These are phyloP conservation scores for Coprinellus micaceus DNA, from an alignment of 768 basidiomycete species.

Conservation along the genomic window DNA sequence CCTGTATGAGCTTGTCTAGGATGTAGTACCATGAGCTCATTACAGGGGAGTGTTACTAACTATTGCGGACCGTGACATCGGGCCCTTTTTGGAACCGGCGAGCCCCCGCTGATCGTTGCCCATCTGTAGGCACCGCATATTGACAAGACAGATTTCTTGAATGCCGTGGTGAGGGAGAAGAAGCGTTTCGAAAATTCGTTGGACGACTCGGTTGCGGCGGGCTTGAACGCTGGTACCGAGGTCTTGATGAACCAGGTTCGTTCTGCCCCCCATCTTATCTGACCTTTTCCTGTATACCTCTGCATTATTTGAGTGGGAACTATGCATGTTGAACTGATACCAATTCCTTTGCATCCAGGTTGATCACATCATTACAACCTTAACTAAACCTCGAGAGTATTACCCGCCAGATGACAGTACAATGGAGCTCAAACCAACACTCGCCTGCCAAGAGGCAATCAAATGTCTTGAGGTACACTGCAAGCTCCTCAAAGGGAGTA, in stretches of 20 bases:
- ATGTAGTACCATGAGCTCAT: no score
- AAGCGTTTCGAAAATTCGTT: conserved; percentile 90
- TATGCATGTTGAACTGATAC: no score
- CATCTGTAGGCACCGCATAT: conserved; percentile 70
- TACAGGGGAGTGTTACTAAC: no score
- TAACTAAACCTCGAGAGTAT: conserved; percentile 84
- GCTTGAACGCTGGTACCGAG: conserved; percentile 92
- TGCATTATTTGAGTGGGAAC: no score
- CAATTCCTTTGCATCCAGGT: no score
- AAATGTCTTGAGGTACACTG: conserved; percentile 88
- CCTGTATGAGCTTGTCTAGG: no score
- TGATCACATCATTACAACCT: conserved; percentile 84
- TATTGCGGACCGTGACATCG: no score
- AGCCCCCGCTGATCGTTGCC: background rate
- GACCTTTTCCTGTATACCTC: no score
- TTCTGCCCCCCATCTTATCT: no score
- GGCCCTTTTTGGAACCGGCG: background rate
- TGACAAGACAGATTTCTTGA: conserved; percentile 90
- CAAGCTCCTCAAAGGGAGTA: conserved; percentile 85
- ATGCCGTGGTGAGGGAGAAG: conserved; percentile 91
- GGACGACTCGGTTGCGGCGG: conserved; percentile 91
- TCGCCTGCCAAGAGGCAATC: conserved; percentile 87
- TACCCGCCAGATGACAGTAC: conserved; percentile 80
- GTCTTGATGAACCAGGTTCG: conserved; percentile 90
- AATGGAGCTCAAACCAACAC: conserved; percentile 81